Conservation (phyloP, 306 rosid species). For the Fragaria ananassa region DNA sequence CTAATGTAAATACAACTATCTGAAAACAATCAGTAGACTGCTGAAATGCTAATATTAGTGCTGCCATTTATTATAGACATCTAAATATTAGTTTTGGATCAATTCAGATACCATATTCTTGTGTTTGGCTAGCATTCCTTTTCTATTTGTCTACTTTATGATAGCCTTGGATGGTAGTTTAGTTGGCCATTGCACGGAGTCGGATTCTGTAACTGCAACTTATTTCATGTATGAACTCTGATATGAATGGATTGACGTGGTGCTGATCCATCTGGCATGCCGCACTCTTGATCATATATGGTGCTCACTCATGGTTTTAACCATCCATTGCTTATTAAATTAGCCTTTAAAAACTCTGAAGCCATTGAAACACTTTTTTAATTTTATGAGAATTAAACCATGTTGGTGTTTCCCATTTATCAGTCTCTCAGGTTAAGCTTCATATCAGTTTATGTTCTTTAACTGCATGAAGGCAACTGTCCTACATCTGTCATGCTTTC, state of each 20-base stretch:
- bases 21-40: neutral
- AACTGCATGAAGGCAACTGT: slow-evolving; percentile 6
- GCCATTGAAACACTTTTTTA: neutral
- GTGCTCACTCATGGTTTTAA: neutral
- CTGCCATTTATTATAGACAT: neutral
- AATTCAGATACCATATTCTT: neutral
- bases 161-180: neutral
- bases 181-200: neutral
- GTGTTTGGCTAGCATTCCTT: neutral
- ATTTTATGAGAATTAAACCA: neutral
- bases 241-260: neutral
- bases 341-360: neutral
- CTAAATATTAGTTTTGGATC: neutral
- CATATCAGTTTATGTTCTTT: neutral
- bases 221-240: neutral
- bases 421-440: neutral
- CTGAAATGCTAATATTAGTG: slow-evolving; percentile 2
- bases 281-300: neutral
- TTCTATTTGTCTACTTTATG: neutral
- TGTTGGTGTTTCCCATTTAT: neutral
- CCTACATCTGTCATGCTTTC: too few species aligned
- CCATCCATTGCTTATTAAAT: neutral
- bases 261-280: neutral
- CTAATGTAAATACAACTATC: neutral
- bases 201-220: neutral